A percentile compares a stretch with the other conserved stretches of the same genome.
Conservation (phyloP, 441 rosid genomes). For the Raphanus hybrid region DNA sequence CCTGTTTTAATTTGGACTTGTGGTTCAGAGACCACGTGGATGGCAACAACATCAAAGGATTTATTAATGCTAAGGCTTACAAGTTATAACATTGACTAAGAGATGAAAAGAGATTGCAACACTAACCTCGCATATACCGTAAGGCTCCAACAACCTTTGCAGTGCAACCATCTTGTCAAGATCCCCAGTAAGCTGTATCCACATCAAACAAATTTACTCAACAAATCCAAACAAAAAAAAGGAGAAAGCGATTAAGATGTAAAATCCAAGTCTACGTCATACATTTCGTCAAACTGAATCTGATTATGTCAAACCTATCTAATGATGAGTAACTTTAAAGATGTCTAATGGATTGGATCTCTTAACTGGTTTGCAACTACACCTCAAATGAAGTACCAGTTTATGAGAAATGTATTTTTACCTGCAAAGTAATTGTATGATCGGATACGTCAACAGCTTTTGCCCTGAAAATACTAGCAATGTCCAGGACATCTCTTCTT, state of each 20-base stretch:
- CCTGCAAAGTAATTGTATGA: constrained; percentile 80
- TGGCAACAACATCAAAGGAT: neutral
- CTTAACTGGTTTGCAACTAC: constrained; percentile 13
- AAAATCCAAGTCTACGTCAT: constrained; percentile 1
- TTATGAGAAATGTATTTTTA: constrained; percentile 31
- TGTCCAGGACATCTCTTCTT: constrained; percentile 71
- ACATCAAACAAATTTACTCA: constrained; percentile 37
- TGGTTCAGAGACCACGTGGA: neutral
- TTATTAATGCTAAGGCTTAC: neutral
- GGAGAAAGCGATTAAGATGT: neutral
- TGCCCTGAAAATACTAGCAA: constrained; percentile 77
- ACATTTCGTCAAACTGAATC: constrained; percentile 1
- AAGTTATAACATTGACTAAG: neutral
- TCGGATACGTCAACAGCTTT: constrained; percentile 73
- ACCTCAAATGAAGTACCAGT: neutral
- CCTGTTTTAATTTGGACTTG: neutral
- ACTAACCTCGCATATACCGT: constrained; percentile 96
- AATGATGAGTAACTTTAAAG: constrained; percentile 5
- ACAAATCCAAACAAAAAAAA: neutral
- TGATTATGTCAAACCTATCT: neutral
- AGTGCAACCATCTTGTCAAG: constrained; percentile 95
- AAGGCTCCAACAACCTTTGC: constrained; percentile 92
- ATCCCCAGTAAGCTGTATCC: constrained; percentile 88
- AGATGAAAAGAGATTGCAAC: constrained; percentile 18
- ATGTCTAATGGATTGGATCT: neutral